phyloP scores from a whole-genome alignment of 176 grass and related monocot genomes.

The Carex scoparia region DNA sequence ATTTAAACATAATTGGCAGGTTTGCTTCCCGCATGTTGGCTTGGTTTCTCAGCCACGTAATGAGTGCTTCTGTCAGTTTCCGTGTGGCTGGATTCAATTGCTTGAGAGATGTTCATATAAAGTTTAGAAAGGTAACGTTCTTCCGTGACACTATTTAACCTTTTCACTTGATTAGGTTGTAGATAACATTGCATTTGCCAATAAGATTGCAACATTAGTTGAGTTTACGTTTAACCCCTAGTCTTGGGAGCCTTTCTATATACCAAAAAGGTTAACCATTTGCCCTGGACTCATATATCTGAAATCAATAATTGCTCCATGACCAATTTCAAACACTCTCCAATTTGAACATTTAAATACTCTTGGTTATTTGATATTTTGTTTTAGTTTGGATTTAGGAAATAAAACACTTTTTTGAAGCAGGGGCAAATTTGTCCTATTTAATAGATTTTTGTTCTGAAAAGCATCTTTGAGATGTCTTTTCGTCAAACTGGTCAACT shows the following conservation, averaged over 20 bases:
- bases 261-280: not conserved
- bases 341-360: not conserved
- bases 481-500: not conserved
- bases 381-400: not conserved
- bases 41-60: slow-evolving; percentile 86
- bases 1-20: slow-evolving; percentile 32
- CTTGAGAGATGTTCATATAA: slow-evolving; percentile 81
- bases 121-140: slow-evolving; percentile 75
- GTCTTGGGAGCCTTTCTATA: not conserved
- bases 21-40: slow-evolving; percentile 88
- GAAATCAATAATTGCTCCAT: not conserved
- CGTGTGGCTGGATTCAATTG: slow-evolving; percentile 97
- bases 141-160: slow-evolving; percentile 1
- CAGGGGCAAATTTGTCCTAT: not conserved
- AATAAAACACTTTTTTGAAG: not conserved
- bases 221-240: not conserved
- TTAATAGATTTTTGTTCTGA: not conserved
- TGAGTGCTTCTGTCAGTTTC: slow-evolving; percentile 75
- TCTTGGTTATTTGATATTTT: not conserved
- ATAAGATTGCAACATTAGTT: not conserved
- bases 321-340: not conserved
- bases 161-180: not conserved
- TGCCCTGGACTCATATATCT: not conserved
- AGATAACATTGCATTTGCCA: not conserved
- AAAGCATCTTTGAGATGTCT: not conserved